Conservation (phyloP, 139 green algal genomes). For the Gonium pectorale region DNA sequence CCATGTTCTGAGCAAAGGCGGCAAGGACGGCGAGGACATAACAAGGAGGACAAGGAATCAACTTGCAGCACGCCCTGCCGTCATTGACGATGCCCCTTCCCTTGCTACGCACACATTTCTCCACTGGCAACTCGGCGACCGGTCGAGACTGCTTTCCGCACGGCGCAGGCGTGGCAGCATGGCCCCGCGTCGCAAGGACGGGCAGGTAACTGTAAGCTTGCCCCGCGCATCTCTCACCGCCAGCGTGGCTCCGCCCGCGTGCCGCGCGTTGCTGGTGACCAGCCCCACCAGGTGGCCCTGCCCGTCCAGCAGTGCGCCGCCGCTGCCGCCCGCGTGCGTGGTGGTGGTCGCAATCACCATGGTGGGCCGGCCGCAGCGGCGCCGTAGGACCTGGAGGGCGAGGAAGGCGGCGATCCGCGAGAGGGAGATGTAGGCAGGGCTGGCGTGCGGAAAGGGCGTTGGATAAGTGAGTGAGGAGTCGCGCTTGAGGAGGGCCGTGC, state of each 20-base stretch:
- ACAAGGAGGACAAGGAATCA: not conserved
- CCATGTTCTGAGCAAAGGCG: conserved; percentile 64
- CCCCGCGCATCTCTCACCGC: too few relatives aligned
- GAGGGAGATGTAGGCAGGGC: not conserved
- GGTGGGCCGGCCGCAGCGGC: conserved; percentile 39
- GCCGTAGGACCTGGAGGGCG: conserved; percentile 10
- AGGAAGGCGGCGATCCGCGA: not conserved
- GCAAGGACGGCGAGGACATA: not conserved
- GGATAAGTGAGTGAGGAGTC: too few relatives aligned
- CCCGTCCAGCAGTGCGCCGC: conserved; percentile 70
- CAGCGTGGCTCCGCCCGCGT: conserved; percentile 56
- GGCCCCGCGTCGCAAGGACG: too few relatives aligned
- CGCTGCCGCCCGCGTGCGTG: conserved; percentile 81
- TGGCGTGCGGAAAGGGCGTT: not conserved
- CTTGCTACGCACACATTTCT: too few relatives aligned
- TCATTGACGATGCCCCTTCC: too few relatives aligned
- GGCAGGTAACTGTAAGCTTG: too few relatives aligned
- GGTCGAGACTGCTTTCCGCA: too few relatives aligned
- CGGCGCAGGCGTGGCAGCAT: too few relatives aligned
- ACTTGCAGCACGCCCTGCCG: too few relatives aligned
- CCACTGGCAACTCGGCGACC: too few relatives aligned
- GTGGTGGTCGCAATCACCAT: conserved; percentile 78
- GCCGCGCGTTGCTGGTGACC: conserved; percentile 76
- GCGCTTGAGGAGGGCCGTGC: too few relatives aligned
- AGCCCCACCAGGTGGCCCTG: conserved; percentile 71